Base-by-base conservation (phyloP, 805 yeast genomes). In the Yarrowia sp. region DNA sequence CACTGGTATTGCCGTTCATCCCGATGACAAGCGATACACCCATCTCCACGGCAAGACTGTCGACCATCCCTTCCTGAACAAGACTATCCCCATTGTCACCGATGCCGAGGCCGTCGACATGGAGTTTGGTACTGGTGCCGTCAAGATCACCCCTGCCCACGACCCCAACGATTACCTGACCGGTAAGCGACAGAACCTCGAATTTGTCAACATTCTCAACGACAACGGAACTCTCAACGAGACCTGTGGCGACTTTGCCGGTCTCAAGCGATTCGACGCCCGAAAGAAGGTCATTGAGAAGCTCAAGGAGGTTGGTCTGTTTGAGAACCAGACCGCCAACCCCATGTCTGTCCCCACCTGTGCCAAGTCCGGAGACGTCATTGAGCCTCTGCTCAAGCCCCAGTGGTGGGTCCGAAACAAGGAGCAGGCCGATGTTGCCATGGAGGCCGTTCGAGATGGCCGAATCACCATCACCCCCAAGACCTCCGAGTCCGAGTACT, bases 81-180 rank as follows among this genome's bases (percentile, higher is more conserved):
- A 91, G 76, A 81, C 85, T 73, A 77, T 95, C 63, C 99, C 99
- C 70, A 90, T 95, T 73, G 80, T 95, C 67, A 85, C 92, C 62
- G 99, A 95, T 76, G 75, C 86, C 41, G 96, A 90, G 78, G 95
- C 98, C 43, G 99, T 95, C 69, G 99, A 95, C 77, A 95, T 95
- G 98, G 96, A 90, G 77, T 95, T 95, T 71, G 99, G 99, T 83
- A 95, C 99, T 68, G 99, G 99, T 87, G 99, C 99, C 56, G 99
- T 95, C 68, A 95, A 95, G 80, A 95, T 95, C 75, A 95, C 99
- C 14, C 99, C 99, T 67, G 98, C 97, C 48, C 99, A 95, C 78
- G 99, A 95, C 79, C 89, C 86, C 72, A 95, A 95, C 83, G 99
- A 95, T 90, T 92, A 90, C 83, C 83, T 81, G 74, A 91, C 97